Base-by-base conservation (phyloP, 2,329 filamentous ascomycete genomes). In the Pseudogymnoascus sp. region DNA sequence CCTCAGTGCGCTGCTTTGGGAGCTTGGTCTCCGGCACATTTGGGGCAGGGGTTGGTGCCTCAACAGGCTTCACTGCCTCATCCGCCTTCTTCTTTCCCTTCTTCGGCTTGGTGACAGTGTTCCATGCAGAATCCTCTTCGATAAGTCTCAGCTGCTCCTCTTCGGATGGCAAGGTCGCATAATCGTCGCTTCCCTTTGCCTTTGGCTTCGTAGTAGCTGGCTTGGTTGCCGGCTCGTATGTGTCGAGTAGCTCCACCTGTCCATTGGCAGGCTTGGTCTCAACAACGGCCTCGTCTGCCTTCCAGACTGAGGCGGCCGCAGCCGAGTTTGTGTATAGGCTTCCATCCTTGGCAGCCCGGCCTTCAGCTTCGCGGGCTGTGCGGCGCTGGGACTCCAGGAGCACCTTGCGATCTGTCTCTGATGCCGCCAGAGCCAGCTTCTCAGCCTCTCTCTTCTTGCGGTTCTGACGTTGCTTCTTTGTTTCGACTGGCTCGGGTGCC, bases 401-500 rank as follows among this genome's bases (percentile, higher is more conserved):
- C 38, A 79, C 79, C 78, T 91, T 90, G 72, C 93, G 88, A 71
- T 90, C 82, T 72, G 87, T 84, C 78, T 97, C 93, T 0, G 88
- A 85, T 69, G 90, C 88, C 72, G 93, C 88, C 31, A 89, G 86
- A 63, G 84, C 82, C 31, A 82, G 80, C 81, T 91, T 95, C 71
- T 87, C 86, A 64, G 86, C 88, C 77, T 96, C 92, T 38, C 84
- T 87, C 85, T 96, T 97, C 79, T 89, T 86, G 69, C 88, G 85
- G 79, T 96, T 95, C 80, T 97, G 93, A 65, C 92, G 88, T 79
- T 96, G 91, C 82, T 97, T 97, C 88, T 97, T 97, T 18, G 88
- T 89, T 80, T 96, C 90, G 16, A 83, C 84, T 59, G 84, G 82
- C 75, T 90, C 86, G 67, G 84, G 80, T 42, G 81, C 78, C 78